Evolutionary conservation across 176 grass and related monocot genomes (phyloP).

Genomic region (Rhipidocladum racemiflorum): DNA sequence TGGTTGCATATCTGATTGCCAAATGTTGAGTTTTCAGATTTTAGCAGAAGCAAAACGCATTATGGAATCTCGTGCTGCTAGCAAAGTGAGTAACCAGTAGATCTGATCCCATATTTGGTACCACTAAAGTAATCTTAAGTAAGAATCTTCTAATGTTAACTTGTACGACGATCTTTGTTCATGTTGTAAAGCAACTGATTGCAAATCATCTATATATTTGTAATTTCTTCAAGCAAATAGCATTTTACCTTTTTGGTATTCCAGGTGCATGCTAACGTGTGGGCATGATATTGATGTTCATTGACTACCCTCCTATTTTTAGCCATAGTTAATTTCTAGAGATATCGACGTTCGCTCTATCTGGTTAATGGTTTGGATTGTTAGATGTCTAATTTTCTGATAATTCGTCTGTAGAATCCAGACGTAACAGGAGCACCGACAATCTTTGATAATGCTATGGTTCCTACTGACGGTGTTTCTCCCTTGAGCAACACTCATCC

Average conservation of each 20-base stretch:
- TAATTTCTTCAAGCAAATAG: conserved; percentile 4
- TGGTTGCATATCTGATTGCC: conserved; percentile 9
- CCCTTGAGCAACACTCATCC: conserved; percentile 40
- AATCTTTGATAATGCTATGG: conserved; percentile 51
- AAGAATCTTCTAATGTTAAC: not conserved
- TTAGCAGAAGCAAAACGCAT: conserved; percentile 92
- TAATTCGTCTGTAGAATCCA: conserved; percentile 36
- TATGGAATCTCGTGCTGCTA: conserved; percentile 82
- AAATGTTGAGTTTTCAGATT: conserved; percentile 51
- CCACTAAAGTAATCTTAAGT: not conserved
- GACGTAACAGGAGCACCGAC: conserved; percentile 52
- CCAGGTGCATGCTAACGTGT: not conserved
- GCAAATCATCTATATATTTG: not conserved
- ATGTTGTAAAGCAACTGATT: not conserved
- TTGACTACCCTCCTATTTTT: not conserved
- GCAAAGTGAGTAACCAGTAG: conserved; percentile 58
- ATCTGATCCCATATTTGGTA: conserved; percentile 8
- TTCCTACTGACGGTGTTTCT: conserved; percentile 56
- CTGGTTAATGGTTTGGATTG: conserved; percentile 9
- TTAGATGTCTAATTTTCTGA: conserved; percentile 25
- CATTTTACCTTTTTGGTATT: not conserved
- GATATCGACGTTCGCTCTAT: not conserved
- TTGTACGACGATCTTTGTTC: not conserved
- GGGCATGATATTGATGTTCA: not conserved
- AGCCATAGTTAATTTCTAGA: not conserved